phyloP scores from a whole-genome alignment of 2,329 filamentous ascomycete species.

The Drechslera avenae region DNA sequence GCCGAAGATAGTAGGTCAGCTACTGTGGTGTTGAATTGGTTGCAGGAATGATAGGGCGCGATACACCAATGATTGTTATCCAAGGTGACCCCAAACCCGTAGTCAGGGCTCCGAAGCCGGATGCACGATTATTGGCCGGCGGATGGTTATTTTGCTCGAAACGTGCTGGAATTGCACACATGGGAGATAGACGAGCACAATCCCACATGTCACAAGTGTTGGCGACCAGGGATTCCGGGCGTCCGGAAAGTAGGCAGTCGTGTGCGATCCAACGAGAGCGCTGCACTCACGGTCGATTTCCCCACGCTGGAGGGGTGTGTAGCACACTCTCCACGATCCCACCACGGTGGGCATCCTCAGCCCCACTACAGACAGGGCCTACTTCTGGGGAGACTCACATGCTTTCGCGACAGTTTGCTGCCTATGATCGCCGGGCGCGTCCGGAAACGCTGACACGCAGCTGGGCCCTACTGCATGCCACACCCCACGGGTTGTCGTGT shows the following conservation, averaged over 20 bases:
- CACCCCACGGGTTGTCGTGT: constrained; percentile 17
- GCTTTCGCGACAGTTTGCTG: constrained; percentile 27
- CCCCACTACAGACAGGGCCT: constrained; percentile 21
- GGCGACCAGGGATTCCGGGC: constrained; percentile 1
- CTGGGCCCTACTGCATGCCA: constrained; percentile 20
- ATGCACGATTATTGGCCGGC: constrained; percentile 26
- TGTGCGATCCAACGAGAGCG: constrained; percentile 9
- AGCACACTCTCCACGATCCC: constrained; percentile 23
- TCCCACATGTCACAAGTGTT: constrained; percentile 15
- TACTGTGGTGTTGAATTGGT: neutral
- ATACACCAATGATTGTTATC: constrained; percentile 15
- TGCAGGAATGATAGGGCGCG: constrained; percentile 23
- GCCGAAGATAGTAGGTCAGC: constrained; percentile 1
- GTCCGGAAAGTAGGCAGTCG: constrained; percentile 13
- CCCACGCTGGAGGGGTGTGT: constrained; percentile 27
- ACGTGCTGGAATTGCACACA: constrained; percentile 25
- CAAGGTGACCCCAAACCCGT: constrained; percentile 29
- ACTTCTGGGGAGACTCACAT: constrained; percentile 27
- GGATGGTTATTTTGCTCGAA: constrained; percentile 18
- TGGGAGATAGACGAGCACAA: constrained; percentile 27
- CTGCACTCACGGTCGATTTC: constrained; percentile 11
- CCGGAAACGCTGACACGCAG: constrained; percentile 31
- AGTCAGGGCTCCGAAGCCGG: constrained; percentile 40
- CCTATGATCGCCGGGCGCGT: constrained; percentile 26
- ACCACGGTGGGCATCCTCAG: constrained; percentile 11